phyloP scores from a whole-genome alignment of 2,329 filamentous ascomycete genomes.

The Tricladium varicosporioides region DNA sequence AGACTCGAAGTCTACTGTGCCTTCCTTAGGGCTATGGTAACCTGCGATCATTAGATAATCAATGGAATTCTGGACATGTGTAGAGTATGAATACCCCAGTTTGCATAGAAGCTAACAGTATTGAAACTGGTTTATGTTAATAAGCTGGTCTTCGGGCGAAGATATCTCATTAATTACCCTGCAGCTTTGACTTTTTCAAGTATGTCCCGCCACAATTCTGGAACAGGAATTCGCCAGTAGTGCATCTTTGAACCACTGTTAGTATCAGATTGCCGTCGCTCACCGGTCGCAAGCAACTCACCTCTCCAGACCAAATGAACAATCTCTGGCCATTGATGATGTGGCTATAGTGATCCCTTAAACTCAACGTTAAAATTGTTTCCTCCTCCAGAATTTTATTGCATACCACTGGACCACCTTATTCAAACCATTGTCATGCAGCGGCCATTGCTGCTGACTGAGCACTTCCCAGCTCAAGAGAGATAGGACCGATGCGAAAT shows the following conservation, averaged over 20 bases:
- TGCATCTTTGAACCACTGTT: slow-evolving; percentile 39
- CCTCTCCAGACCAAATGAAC: slow-evolving; percentile 51
- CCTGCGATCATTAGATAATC: slow-evolving; percentile 25
- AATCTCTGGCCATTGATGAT: slow-evolving; percentile 49
- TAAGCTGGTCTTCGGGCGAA: not conserved
- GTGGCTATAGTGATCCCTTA: slow-evolving; percentile 52
- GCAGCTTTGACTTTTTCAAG: slow-evolving; percentile 81
- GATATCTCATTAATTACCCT: slow-evolving; percentile 40
- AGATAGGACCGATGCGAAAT: slow-evolving; percentile 1
- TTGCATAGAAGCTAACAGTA: slow-evolving; percentile 72
- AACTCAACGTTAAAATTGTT: not conserved
- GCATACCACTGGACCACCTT: slow-evolving; percentile 43
- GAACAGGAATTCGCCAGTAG: slow-evolving; percentile 56
- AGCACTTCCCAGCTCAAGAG: slow-evolving; percentile 2
- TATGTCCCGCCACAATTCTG: slow-evolving; percentile 64
- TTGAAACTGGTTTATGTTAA: slow-evolving; percentile 53
- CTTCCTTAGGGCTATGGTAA: slow-evolving; percentile 56
- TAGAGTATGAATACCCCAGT: slow-evolving; percentile 68
- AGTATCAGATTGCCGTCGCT: not conserved
- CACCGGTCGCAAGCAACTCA: not conserved
- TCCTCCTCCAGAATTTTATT: not conserved
- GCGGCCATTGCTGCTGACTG: slow-evolving; percentile 40
- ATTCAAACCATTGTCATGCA: slow-evolving; percentile 47
- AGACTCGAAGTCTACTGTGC: slow-evolving; percentile 65
- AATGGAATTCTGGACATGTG: slow-evolving; percentile 15